Conservation (phyloP, 2,329 filamentous ascomycete genomes). For the Penicillium hordei region DNA sequence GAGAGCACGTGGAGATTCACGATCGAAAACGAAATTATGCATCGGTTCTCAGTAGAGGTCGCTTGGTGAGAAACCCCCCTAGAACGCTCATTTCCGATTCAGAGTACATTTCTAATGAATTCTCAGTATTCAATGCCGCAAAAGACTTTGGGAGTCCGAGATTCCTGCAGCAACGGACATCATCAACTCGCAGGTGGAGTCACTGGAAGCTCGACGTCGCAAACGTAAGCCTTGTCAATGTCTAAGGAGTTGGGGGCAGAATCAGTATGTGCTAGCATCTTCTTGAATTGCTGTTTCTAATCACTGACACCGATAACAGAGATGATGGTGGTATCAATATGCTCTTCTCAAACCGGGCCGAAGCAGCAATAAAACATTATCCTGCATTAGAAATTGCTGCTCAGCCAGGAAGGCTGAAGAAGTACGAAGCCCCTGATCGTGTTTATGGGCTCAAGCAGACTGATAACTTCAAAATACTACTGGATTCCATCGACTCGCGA, state of each 20-base stretch:
- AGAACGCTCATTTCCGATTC: too few relatives aligned
- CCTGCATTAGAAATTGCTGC: background rate
- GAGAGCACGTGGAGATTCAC: conserved; percentile 13
- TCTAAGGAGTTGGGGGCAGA: too few relatives aligned
- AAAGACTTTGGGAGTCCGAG: conserved; percentile 9
- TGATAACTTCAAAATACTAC: conserved; percentile 11
- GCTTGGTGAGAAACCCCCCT: conserved; percentile 2
- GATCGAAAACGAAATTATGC: conserved; percentile 13
- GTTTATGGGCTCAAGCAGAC: conserved; percentile 14
- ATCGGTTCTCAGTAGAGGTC: conserved; percentile 12
- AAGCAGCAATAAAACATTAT: conserved; percentile 10
- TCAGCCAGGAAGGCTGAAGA: background rate
- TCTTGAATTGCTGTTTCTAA: too few relatives aligned
- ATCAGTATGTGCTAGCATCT: too few relatives aligned
- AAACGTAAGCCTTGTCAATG: too few relatives aligned
- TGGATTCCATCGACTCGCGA: conserved; percentile 5
- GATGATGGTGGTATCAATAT: too few relatives aligned
- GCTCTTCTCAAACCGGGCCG: conserved; percentile 10
- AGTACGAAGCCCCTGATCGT: conserved; percentile 11
- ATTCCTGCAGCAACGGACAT: background rate
- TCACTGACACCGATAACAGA: too few relatives aligned
- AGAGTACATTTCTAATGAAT: too few relatives aligned
- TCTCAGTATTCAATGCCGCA: background rate
- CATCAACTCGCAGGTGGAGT: too few relatives aligned
- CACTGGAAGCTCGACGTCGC: too few relatives aligned